Base-by-base conservation (phyloP, 768 basidiomycete species). In the Erythrobasidium yunnanense region DNA sequence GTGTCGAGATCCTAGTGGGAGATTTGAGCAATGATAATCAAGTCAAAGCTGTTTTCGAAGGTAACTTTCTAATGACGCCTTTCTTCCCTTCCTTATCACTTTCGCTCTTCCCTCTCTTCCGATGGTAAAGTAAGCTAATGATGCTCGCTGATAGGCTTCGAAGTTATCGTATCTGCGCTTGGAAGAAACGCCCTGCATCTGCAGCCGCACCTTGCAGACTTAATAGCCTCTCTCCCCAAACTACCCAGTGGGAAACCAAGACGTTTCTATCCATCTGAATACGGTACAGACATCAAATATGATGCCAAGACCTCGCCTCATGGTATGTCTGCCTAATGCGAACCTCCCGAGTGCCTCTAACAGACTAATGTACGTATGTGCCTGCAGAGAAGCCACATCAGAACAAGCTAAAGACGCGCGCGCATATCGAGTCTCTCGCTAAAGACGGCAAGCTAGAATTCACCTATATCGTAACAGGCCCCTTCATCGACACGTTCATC, bases 351-450 rank as follows among this genome's bases (percentile, higher is more conserved):
- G 25, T 15, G 11, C 50, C 11, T 11, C 50, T 52, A 52, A n/a
- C 50, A 23, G 15, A 45, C 42, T n/a, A n/a, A n/a, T n/a, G n/a
- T n/a, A n/a, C n/a, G n/a, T n/a, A n/a, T n/a, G 8, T 35, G 4
- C 33, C n/a, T 23, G 34, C 56, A 63, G 66, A 68, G 50, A 63
- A 52, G 32, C 66, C 66, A 27, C 66, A 68, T 49, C 66, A 68
- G 58, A 68, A 68, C 56, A 68, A 68, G 66, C 66, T 68, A 47
- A 62, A 62, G 51, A 62, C 58, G 38, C 66, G 66, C 22, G 66
- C 57, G 11, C 66, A 68, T 30, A 63, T 68, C 50, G 66, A 68
- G 30, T 46, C 56, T 8, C 66, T 68, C 15, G 66, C 66, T 2
- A 50, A 50, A 32, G 45, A 68, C 38, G 66, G 66, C 29, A 62